These are phyloP conservation scores for Tricholoma sp. DNA, from an alignment of 768 basidiomycete species.

Conservation along the genomic window DNA sequence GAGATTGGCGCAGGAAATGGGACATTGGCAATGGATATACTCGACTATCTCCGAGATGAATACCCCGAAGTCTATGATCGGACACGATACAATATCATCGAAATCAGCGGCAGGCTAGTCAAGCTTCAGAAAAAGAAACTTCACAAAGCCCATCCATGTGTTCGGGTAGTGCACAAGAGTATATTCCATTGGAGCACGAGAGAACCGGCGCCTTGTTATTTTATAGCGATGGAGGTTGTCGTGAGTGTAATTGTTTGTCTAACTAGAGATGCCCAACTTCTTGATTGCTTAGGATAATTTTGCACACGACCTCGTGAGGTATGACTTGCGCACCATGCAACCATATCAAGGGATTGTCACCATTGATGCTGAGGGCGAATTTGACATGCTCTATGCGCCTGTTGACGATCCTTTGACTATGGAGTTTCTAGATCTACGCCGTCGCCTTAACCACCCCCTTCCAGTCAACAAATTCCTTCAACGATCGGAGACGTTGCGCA, in stretches of 20 bases:
- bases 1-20: constrained; percentile 99
- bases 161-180: constrained; percentile 66
- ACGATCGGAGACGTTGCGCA: constrained; percentile 52
- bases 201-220: constrained; percentile 83
- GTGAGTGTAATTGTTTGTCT: constrained; percentile 41
- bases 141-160: constrained; percentile 58
- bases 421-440: constrained; percentile 70
- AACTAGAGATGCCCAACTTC: not conserved
- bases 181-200: constrained; percentile 79
- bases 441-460: constrained; percentile 49
- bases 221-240: constrained; percentile 93
- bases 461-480: constrained; percentile 53
- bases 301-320: constrained; percentile 91
- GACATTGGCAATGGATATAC: constrained; percentile 84
- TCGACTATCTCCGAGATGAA: constrained; percentile 68
- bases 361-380: constrained; percentile 77
- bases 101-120: constrained; percentile 82
- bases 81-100: constrained; percentile 90
- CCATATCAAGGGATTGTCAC: constrained; percentile 84
- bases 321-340: constrained; percentile 71
- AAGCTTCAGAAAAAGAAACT: constrained; percentile 66
- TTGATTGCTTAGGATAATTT: constrained; percentile 74
- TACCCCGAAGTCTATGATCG: constrained; percentile 93
- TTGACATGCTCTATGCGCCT: constrained; percentile 74
- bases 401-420: constrained; percentile 81